Evolutionary conservation across 2,329 filamentous ascomycete species (phyloP).

Genomic region (Tolypocladium pustulatum): DNA sequence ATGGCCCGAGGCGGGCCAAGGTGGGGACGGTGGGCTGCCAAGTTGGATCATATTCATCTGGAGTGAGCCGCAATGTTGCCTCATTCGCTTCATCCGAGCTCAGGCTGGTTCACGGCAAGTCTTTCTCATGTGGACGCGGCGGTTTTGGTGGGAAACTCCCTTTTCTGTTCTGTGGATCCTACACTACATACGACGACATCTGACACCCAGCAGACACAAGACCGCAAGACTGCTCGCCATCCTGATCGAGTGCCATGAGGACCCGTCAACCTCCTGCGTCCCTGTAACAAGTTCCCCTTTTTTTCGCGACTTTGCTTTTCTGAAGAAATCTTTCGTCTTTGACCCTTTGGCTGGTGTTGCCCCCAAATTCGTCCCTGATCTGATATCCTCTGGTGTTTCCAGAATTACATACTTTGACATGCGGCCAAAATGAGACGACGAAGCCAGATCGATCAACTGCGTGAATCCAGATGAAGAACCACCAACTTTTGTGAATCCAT

Average conservation of each 20-base stretch:
- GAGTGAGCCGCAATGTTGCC: background rate
- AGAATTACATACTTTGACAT: constrained; percentile 1
- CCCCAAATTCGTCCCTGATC: background rate
- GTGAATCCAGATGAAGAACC: background rate
- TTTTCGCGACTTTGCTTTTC: background rate
- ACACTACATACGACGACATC: background rate
- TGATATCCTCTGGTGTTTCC: background rate
- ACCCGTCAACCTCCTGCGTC: background rate
- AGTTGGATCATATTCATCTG: background rate
- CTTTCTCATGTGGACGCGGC: background rate
- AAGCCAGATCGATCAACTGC: constrained; percentile 1
- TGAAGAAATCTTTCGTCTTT: no score
- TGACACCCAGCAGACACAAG: background rate
- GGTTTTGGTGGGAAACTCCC: background rate
- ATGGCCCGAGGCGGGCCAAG: background rate
- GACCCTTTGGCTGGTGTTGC: no score
- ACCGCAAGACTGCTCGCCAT: background rate
- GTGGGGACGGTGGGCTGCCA: background rate
- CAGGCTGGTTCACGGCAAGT: background rate
- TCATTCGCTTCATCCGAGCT: background rate
- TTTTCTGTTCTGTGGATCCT: background rate
- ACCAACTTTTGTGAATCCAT: background rate
- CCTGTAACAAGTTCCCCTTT: background rate
- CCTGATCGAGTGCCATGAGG: background rate
- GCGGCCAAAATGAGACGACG: constrained; percentile 1